Conservation (phyloP, 345 rosid species). For the Cochlearia excelsa region DNA sequence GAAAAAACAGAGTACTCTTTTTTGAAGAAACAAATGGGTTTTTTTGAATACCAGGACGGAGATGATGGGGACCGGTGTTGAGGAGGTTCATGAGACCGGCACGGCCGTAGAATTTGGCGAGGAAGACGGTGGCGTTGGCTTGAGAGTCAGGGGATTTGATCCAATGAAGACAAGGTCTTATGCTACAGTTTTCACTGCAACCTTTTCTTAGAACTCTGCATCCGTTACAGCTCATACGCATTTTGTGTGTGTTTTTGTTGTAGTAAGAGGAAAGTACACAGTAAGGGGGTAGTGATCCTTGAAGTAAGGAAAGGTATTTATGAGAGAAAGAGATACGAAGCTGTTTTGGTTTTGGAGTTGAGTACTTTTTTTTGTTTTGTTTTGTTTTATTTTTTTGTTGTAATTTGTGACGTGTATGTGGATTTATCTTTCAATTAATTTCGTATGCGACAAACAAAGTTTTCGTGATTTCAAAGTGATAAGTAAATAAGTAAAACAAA, state of each 20-base stretch:
- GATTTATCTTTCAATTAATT: not conserved
- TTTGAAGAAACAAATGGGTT: not conserved
- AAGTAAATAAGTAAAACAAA: no score
- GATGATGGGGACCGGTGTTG: conserved; percentile 91
- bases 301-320: conserved; percentile 16
- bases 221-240: conserved; percentile 98
- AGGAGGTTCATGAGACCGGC: conserved; percentile 96
- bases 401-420: conserved; percentile 20
- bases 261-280: conserved; percentile 13
- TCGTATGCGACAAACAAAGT: no score
- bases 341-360: conserved; percentile 30
- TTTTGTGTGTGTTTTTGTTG: conserved; percentile 25
- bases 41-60: conserved; percentile 71
- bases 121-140: conserved; percentile 93
- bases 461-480: no score
- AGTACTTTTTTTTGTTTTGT: not conserved
- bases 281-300: conserved; percentile 21
- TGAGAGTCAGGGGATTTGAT: conserved; percentile 86
- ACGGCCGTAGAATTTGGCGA: conserved; percentile 95
- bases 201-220: conserved; percentile 96
- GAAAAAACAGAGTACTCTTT: conserved; percentile 8
- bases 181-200: conserved; percentile 84
- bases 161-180: conserved; percentile 96
- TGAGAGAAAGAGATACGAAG: conserved; percentile 4
- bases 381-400: not conserved